A percentile compares a stretch with the other conserved stretches of the same genome.
These are phyloP conservation scores for Colletotrichum falcatum DNA, from an alignment of 2,329 filamentous ascomycete genomes.

Conservation along the genomic window DNA sequence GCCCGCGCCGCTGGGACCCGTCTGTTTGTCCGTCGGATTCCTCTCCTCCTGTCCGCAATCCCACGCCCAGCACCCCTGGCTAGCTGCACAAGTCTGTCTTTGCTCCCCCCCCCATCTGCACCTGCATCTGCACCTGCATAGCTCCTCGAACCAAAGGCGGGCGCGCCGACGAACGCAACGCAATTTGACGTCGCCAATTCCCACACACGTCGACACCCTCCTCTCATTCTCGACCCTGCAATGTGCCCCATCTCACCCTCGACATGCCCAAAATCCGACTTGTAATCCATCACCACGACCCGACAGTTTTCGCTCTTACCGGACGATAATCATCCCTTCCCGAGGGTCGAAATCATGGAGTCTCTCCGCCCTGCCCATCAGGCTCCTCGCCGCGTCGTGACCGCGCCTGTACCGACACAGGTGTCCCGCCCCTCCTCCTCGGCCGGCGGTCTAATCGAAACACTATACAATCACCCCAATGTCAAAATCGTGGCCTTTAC, in stretches of 20 bases:
- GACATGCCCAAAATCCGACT: slow-evolving; percentile 33
- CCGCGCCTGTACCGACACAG: slow-evolving; percentile 50
- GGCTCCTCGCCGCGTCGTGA: slow-evolving; percentile 52
- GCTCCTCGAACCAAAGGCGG: background rate
- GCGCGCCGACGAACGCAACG: slow-evolving; percentile 30
- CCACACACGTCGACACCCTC: slow-evolving; percentile 3
- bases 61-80: background rate
- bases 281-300: slow-evolving; percentile 16
- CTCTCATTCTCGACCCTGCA: slow-evolving; percentile 16
- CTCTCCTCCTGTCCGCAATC: slow-evolving; percentile 29
- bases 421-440: slow-evolving; percentile 44
- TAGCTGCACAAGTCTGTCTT: slow-evolving; percentile 1
- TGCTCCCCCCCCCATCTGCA: slow-evolving; percentile 1
- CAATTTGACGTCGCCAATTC: slow-evolving; percentile 12
- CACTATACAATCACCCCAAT: slow-evolving; percentile 78
- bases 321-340: slow-evolving; percentile 10
- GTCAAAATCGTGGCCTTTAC: slow-evolving; percentile 75
- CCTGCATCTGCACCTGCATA: background rate
- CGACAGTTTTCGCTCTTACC: slow-evolving; percentile 15
- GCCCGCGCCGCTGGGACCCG: slow-evolving; percentile 21
- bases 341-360: slow-evolving; percentile 35
- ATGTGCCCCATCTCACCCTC: slow-evolving; percentile 25
- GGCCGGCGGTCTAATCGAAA: slow-evolving; percentile 66
- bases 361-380: slow-evolving; percentile 44
- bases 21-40: slow-evolving; percentile 30